A percentile compares a stretch with the other conserved stretches of the same genome.
Evolutionary conservation across 1,284 basidiomycete species (phyloP).

Genomic region (Mycena citricolor): DNA sequence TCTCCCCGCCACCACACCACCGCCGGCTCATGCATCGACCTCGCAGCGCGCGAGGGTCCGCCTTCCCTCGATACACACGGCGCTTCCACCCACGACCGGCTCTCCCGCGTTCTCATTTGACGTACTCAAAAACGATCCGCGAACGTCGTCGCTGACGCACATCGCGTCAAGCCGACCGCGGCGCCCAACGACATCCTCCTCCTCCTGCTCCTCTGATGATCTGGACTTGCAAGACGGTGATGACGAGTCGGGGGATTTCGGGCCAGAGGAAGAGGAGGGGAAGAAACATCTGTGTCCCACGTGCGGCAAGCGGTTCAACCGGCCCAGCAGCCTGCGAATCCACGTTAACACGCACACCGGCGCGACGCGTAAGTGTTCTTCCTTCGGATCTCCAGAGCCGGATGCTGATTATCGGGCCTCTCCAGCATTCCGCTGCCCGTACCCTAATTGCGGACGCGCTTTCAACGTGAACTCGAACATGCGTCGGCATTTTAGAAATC

Average conservation of each 20-base stretch:
- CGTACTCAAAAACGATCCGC: slow-evolving; percentile 9
- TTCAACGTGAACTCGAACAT: slow-evolving; percentile 84
- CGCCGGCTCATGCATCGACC: no score
- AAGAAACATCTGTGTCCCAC: slow-evolving; percentile 61
- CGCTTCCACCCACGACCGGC: no score
- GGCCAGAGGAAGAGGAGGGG: not conserved
- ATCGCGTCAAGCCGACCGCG: slow-evolving; percentile 4
- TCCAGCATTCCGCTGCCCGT: slow-evolving; percentile 70
- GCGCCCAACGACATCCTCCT: not conserved
- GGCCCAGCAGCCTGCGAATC: slow-evolving; percentile 73
- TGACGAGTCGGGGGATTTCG: not conserved
- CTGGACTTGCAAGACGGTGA: not conserved
- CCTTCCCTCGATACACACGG: not conserved
- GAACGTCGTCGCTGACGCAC: not conserved
- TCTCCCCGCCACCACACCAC: not conserved
- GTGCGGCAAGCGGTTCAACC: slow-evolving; percentile 71
- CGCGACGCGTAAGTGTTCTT: slow-evolving; percentile 51
- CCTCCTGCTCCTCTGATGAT: slow-evolving; percentile 5
- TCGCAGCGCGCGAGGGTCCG: not conserved
- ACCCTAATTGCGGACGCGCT: slow-evolving; percentile 67
- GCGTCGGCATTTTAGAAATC: slow-evolving; percentile 74
- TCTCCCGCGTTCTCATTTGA: slow-evolving; percentile 11
- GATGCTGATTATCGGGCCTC: not conserved
- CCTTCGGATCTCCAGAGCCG: no score
- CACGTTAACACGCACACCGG: slow-evolving; percentile 78